phyloP scores from a whole-genome alignment of 2,329 filamentous ascomycete genomes.

The Nothophaeocryptopus gaeumannii region DNA sequence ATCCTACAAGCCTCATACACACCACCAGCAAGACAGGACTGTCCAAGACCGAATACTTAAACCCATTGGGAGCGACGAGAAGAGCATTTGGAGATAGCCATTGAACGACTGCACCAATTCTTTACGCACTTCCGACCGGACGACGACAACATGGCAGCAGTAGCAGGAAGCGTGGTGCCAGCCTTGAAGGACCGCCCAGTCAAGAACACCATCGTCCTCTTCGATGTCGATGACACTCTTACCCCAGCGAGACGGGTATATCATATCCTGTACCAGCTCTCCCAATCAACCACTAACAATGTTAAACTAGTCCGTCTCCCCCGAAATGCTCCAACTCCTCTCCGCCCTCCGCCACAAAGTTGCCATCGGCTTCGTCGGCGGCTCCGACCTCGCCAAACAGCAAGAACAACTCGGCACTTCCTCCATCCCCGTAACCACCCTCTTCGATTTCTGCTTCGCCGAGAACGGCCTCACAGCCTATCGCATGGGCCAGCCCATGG shows the following conservation, averaged over 20 bases:
- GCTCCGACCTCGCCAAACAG: constrained; percentile 88
- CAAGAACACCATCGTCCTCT: constrained; percentile 90
- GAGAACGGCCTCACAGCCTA: constrained; percentile 95
- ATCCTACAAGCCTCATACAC: too few relatives aligned
- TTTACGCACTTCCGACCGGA: too few relatives aligned
- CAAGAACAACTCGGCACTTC: constrained; percentile 85
- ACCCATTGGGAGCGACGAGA: too few relatives aligned
- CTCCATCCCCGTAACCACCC: constrained; percentile 66
- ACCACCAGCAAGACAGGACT: too few relatives aligned
- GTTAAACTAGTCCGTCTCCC: constrained; percentile 51
- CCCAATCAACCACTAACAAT: constrained; percentile 10
- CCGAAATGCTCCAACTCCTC: constrained; percentile 81
- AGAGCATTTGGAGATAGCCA: constrained; percentile 1
- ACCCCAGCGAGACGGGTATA: constrained; percentile 75
- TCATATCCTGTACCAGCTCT: neutral
- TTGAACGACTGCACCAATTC: neutral
- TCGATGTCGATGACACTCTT: constrained; percentile 93
- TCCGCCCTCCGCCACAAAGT: constrained; percentile 78
- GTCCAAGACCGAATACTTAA: too few relatives aligned
- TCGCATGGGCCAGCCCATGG: constrained; percentile 73
- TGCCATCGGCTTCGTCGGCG: constrained; percentile 88
- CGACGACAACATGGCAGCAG: constrained; percentile 31
- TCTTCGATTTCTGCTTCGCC: constrained; percentile 97
- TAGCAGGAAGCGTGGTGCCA: constrained; percentile 57
- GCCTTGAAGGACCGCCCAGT: constrained; percentile 79